These are phyloP conservation scores for Aegilops speltoides DNA, from an alignment of 176 grass and related monocot genomes.

Conservation along the genomic window DNA sequence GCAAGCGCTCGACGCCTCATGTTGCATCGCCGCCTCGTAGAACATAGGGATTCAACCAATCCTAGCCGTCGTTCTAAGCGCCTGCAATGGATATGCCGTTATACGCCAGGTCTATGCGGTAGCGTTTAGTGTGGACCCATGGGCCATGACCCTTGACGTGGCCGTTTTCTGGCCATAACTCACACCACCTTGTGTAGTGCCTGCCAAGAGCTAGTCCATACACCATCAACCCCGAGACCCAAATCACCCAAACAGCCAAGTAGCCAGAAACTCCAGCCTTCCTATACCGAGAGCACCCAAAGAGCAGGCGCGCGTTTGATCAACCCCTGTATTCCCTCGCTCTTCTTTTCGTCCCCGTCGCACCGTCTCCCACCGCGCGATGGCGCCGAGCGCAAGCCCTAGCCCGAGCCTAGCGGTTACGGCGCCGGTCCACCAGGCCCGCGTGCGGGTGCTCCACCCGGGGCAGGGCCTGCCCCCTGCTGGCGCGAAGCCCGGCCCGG, in stretches of 20 bases:
- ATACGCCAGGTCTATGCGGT: too few relatives aligned
- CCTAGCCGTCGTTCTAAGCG: too few relatives aligned
- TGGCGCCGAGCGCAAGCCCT: conserved; percentile 13
- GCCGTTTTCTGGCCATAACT: neutral
- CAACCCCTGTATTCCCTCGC: neutral
- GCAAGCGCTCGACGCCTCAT: too few relatives aligned
- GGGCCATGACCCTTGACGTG: neutral
- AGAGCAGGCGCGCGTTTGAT: neutral
- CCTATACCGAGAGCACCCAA: conserved; percentile 7
- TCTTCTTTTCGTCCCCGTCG: neutral
- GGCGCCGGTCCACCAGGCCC: conserved; percentile 44
- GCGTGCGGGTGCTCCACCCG: conserved; percentile 55
- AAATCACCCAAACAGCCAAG: neutral
- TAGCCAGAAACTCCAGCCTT: neutral
- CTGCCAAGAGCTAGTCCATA: neutral
- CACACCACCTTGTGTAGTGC: accelerated
- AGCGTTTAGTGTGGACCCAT: neutral
- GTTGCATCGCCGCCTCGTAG: too few relatives aligned
- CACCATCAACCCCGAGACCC: neutral
- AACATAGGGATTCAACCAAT: too few relatives aligned
- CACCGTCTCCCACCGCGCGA: conserved; percentile 18
- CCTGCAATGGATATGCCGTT: too few relatives aligned
- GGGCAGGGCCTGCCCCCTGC: conserved; percentile 14
- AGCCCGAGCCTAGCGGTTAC: neutral
- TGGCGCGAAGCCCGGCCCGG: conserved; percentile 38